Percentiles rank a stretch among this genome's conserved stretches.
These are phyloP conservation scores for Lactifluus subvellereus DNA, from an alignment of 768 basidiomycete species.

Conservation along the genomic window DNA sequence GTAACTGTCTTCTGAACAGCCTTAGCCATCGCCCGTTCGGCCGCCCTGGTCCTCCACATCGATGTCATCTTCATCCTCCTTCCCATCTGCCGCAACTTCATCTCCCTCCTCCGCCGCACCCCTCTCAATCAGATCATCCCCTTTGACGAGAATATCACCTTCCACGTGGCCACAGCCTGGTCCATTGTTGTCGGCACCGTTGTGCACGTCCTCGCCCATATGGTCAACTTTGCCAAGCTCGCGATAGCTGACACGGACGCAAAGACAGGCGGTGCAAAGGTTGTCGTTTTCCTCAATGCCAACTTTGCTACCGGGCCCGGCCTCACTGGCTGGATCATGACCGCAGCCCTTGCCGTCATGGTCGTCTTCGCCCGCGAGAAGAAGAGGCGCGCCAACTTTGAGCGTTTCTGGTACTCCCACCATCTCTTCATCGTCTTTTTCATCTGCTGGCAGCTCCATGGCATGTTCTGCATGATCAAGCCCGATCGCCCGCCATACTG, in stretches of 20 bases:
- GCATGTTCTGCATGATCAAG: conserved; percentile 95
- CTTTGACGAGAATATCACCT: conserved; percentile 88
- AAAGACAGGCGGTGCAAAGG: conserved; percentile 45
- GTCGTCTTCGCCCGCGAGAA: conserved; percentile 85
- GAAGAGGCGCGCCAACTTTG: conserved; percentile 68
- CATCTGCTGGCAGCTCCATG: conserved; percentile 90
- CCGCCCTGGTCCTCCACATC: conserved; percentile 86
- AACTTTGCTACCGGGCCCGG: conserved; percentile 85
- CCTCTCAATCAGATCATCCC: conserved; percentile 83
- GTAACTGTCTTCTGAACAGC: neutral
- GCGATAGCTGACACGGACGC: conserved; percentile 52
- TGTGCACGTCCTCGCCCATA: conserved; percentile 79
- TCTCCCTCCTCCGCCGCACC: conserved; percentile 81
- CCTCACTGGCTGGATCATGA: conserved; percentile 87
- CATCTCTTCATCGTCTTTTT: conserved; percentile 93
- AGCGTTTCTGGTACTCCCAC: conserved; percentile 85
- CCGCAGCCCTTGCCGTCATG: conserved; percentile 63
- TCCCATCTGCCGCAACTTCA: conserved; percentile 92
- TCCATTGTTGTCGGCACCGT: conserved; percentile 72
- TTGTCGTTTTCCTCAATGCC: conserved; percentile 65
- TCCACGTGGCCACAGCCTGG: conserved; percentile 91
- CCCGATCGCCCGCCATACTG: conserved; percentile 88
- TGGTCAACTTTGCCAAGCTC: conserved; percentile 75
- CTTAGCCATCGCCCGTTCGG: conserved; percentile 77
- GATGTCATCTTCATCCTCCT: conserved; percentile 92